A percentile compares a stretch with the other conserved stretches of the same genome.
Conservation (phyloP, 805 yeast species). For the Yarrowia keelungensis region DNA sequence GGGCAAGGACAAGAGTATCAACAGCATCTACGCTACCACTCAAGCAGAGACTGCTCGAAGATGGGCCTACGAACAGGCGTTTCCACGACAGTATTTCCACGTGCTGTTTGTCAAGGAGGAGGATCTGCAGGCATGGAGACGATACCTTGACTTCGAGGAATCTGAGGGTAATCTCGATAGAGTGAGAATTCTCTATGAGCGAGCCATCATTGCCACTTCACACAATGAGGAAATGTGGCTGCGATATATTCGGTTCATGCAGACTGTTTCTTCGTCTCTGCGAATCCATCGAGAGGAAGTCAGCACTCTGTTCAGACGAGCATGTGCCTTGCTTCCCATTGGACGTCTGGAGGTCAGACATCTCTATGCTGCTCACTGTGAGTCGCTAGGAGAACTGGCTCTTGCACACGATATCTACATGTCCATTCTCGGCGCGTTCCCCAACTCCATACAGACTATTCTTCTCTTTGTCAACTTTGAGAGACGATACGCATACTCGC, state of each 20-base stretch:
- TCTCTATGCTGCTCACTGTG: conserved; percentile 49
- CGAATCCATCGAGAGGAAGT: conserved; percentile 47
- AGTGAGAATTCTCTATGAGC: conserved; percentile 64
- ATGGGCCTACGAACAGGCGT: conserved; percentile 74
- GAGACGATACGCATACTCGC: conserved; percentile 41
- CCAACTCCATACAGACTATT: conserved; percentile 47
- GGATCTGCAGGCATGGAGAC: conserved; percentile 62
- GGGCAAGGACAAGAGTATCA: conserved; percentile 33
- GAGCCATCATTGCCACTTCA: conserved; percentile 66
- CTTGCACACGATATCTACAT: conserved; percentile 46
- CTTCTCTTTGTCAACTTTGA: conserved; percentile 44
- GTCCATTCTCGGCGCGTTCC: conserved; percentile 45
- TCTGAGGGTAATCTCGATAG: conserved; percentile 46
- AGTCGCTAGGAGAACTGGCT: conserved; percentile 45
- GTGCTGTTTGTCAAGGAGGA: conserved; percentile 55
- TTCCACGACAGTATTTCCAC: conserved; percentile 59
- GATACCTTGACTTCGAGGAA: conserved; percentile 65
- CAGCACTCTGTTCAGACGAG: conserved; percentile 59
- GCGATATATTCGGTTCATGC: conserved; percentile 64
- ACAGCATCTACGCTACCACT: conserved; percentile 52
- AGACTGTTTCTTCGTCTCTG: conserved; percentile 46
- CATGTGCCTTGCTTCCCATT: conserved; percentile 51
- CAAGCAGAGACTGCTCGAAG: conserved; percentile 63
- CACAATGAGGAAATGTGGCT: conserved; percentile 69
- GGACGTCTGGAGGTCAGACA: conserved; percentile 46